Base-by-base conservation (phyloP, 1,284 basidiomycete genomes). In the Malassezia furfur region DNA sequence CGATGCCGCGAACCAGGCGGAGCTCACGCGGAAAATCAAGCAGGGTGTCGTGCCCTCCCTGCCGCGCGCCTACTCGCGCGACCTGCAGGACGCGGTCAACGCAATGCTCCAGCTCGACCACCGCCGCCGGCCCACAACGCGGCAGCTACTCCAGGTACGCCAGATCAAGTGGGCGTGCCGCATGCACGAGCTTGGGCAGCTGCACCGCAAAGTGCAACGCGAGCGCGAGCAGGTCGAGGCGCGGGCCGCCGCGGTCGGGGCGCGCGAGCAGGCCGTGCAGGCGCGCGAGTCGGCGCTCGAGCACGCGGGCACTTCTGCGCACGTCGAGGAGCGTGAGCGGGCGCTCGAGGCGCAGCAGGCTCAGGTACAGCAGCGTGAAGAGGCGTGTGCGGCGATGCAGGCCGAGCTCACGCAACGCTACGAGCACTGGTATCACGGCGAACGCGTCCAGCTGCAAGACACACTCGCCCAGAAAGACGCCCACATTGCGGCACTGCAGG, bases 41-140 rank as follows among this genome's bases (percentile, higher is more conserved):
- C 88, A 87, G 62, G 87, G 86, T 14, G 83, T 86, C 21, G 87
- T 91, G 72, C 89, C 89, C 12, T 86, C 86, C 12, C 76, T 93
- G 48, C 89, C 88, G 0, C 80, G 84, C 62, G 83, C 83, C 3
- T 91, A 91, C 70, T 88, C 86, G 14, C 82, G 83, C 53, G 78
- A 83, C 2, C 75, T 91, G 30, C 79, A 80, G 5, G 79, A 79
- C n/a, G 80, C 85, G 53, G 88, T 91, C 68, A 87, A 86, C 70
- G 80, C 84, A 0, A 91, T 91, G 89, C 76, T 91, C 21, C 43
- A 56, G 32, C 48, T 65, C 22, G 50, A 60, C 32, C 87, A 87
- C 6, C 85, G 85, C 2, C 85, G 86, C 81, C 81, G 87, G 38
- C 87, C 87, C 1, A 88, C 86, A 0, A 85, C 86, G 0, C 79